Percentiles rank a stretch among this genome's conserved stretches.
Evolutionary conservation across 2,329 filamentous ascomycete species (phyloP).

Genomic region (Alternaria sp.): DNA sequence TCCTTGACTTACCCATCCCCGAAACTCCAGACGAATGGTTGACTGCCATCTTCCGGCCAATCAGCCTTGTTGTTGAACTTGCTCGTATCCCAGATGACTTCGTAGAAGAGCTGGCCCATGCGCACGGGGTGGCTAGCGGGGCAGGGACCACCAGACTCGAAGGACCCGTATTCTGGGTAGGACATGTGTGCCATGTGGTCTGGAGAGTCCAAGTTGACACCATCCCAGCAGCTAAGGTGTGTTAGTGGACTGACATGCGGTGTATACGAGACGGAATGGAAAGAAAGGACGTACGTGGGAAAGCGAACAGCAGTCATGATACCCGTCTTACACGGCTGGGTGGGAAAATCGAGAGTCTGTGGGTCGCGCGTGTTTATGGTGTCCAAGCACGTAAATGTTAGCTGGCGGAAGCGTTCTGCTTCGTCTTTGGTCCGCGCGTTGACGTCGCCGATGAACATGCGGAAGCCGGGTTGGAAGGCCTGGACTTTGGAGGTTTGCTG

Average conservation of each 20-base stretch:
- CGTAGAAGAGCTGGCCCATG: slow-evolving; percentile 33
- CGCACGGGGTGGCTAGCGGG: slow-evolving; percentile 55
- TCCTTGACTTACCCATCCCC: slow-evolving; percentile 42
- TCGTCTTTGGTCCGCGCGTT: slow-evolving; percentile 39
- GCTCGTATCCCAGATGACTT: slow-evolving; percentile 44
- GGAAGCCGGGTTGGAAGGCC: slow-evolving; percentile 48
- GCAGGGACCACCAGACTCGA: slow-evolving; percentile 54
- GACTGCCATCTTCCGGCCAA: slow-evolving; percentile 39
- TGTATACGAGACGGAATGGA: neutral
- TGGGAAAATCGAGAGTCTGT: slow-evolving; percentile 51
- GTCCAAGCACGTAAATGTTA: slow-evolving; percentile 55
- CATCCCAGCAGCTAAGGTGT: slow-evolving; percentile 27
- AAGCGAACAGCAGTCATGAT: slow-evolving; percentile 55
- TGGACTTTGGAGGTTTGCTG: slow-evolving; percentile 46
- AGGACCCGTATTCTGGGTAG: slow-evolving; percentile 30
- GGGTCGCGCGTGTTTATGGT: slow-evolving; percentile 47
- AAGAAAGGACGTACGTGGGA: slow-evolving; percentile 21
- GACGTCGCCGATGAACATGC: slow-evolving; percentile 36
- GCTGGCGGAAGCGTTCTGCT: slow-evolving; percentile 50
- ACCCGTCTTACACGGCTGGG: slow-evolving; percentile 48
- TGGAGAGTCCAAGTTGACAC: slow-evolving; percentile 29
- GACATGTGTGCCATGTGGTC: slow-evolving; percentile 44
- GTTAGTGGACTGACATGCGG: neutral
- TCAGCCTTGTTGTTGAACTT: slow-evolving; percentile 36
- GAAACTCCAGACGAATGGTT: slow-evolving; percentile 36